phyloP scores from a whole-genome alignment of 2,329 filamentous ascomycete species.

The Arthrobotrys megalospora region DNA sequence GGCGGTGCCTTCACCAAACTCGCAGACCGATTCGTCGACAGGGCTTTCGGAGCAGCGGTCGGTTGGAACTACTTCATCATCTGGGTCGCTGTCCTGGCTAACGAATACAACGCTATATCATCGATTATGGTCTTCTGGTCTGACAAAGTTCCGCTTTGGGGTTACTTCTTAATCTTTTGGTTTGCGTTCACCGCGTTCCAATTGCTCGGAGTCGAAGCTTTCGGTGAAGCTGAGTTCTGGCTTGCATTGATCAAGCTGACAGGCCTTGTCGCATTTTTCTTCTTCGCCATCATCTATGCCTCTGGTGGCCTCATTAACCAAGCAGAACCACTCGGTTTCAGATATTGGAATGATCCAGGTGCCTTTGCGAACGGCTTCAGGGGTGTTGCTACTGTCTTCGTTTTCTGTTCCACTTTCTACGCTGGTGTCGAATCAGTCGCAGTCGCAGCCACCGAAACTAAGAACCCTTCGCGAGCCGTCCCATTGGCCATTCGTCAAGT shows the following conservation, averaged over 20 bases:
- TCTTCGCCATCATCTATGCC: slow-evolving; percentile 81
- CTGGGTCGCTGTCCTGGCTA: slow-evolving; percentile 80
- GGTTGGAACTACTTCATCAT: slow-evolving; percentile 89
- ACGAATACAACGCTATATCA: slow-evolving; percentile 80
- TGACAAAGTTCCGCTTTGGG: slow-evolving; percentile 74
- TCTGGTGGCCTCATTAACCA: slow-evolving; percentile 77
- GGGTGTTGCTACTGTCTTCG: slow-evolving; percentile 74
- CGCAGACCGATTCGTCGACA: slow-evolving; percentile 81
- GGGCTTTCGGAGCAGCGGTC: slow-evolving; percentile 81
- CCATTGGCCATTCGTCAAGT: slow-evolving; percentile 81
- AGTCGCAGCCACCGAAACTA: slow-evolving; percentile 83
- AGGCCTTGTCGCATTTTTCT: slow-evolving; percentile 81
- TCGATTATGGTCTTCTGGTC: slow-evolving; percentile 85
- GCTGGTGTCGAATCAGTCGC: slow-evolving; percentile 83
- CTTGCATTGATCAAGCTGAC: slow-evolving; percentile 83
- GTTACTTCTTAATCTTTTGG: slow-evolving; percentile 81
- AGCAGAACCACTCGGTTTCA: slow-evolving; percentile 76
- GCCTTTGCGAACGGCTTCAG: slow-evolving; percentile 77
- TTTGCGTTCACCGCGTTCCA: slow-evolving; percentile 78
- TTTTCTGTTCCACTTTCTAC: slow-evolving; percentile 77
- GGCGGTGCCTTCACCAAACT: slow-evolving; percentile 83
- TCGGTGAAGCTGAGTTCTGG: slow-evolving; percentile 85
- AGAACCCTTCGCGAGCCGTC: slow-evolving; percentile 79
- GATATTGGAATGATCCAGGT: slow-evolving; percentile 79
- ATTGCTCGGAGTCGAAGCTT: slow-evolving; percentile 79